phyloP scores from a whole-genome alignment of 2,329 filamentous ascomycete genomes.

The Davidsoniella australis region DNA sequence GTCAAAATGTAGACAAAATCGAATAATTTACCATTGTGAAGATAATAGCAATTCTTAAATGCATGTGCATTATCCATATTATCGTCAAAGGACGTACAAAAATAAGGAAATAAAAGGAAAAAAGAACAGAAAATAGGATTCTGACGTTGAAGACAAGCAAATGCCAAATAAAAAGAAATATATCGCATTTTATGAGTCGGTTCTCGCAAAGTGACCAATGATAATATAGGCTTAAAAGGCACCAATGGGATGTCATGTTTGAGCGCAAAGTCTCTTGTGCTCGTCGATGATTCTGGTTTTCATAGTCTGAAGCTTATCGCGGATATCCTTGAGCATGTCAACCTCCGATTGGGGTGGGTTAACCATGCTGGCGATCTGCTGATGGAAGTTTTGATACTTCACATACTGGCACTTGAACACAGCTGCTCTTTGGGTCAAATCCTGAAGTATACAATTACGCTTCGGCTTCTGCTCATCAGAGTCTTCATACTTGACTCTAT shows the following conservation, averaged over 20 bases:
- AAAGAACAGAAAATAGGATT: not conserved
- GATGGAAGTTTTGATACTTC: slow-evolving; percentile 38
- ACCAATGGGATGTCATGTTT: slow-evolving; percentile 1
- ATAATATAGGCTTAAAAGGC: too few relatives aligned
- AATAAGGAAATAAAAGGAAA: slow-evolving; percentile 7
- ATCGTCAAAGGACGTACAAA: slow-evolving; percentile 6
- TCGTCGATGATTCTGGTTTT: slow-evolving; percentile 41
- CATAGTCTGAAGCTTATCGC: slow-evolving; percentile 34
- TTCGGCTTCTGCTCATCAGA: slow-evolving; percentile 16
- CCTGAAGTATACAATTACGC: slow-evolving; percentile 18
- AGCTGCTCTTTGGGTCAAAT: slow-evolving; percentile 35
- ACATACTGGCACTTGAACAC: slow-evolving; percentile 39
- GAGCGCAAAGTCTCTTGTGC: slow-evolving; percentile 18
- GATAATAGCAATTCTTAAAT: not conserved
- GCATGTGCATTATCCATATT: slow-evolving; percentile 4
- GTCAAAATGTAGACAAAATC: not conserved
- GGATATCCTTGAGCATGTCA: slow-evolving; percentile 35
- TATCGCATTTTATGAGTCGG: not conserved
- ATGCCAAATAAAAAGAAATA: not conserved
- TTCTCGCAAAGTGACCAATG: too few relatives aligned
- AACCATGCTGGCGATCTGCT: slow-evolving; percentile 32
- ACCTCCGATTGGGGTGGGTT: slow-evolving; percentile 36
- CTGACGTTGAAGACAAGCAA: not conserved
- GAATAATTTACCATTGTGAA: not conserved
- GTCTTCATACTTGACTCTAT: slow-evolving; percentile 14